These are phyloP conservation scores for Guillardia theta DNA, from an alignment of 78 protist species.

Conservation along the genomic window DNA sequence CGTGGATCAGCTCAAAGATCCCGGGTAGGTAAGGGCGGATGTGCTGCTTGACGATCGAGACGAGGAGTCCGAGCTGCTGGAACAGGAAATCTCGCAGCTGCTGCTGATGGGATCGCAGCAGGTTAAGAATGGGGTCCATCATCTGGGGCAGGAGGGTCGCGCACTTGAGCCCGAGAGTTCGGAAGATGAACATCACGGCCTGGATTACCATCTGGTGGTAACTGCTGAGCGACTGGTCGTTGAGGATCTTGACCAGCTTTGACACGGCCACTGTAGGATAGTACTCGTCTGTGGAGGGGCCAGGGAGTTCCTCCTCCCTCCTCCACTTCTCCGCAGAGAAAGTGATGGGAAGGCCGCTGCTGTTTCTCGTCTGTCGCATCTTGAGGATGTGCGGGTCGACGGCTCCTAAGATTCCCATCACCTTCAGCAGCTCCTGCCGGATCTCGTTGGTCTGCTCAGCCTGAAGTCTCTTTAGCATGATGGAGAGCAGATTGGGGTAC, in stretches of 20 bases:
- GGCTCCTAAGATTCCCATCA: slow-evolving; percentile 96
- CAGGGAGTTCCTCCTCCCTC: background rate
- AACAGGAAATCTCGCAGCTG: slow-evolving; percentile 29
- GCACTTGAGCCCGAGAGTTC: slow-evolving; percentile 74
- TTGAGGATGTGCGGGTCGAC: slow-evolving; percentile 81
- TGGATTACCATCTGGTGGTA: slow-evolving; percentile 44
- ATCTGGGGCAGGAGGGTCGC: slow-evolving; percentile 78
- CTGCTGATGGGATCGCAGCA: slow-evolving; percentile 22
- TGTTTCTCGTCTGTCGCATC: background rate
- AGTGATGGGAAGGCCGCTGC: background rate
- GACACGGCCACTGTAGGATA: slow-evolving; percentile 82
- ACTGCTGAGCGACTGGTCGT: slow-evolving; percentile 74
- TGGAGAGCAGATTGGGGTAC: slow-evolving; percentile 78
- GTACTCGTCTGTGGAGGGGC: slow-evolving; percentile 81
- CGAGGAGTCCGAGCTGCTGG: slow-evolving; percentile 63
- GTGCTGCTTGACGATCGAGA: slow-evolving; percentile 85
- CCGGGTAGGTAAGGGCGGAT: slow-evolving; percentile 61
- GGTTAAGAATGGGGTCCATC: background rate
- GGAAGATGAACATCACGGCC: slow-evolving; percentile 80
- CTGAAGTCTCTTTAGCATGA: slow-evolving; percentile 53
- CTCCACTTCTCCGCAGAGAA: background rate
- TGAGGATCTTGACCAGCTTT: slow-evolving; percentile 58
- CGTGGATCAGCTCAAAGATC: slow-evolving; percentile 60
- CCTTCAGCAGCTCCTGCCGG: slow-evolving; percentile 55
- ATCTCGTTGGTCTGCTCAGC: slow-evolving; percentile 31